Evolutionary conservation across 352 stramenopile genomes (phyloP).

Genomic region (Globisporangium iwayamae): DNA sequence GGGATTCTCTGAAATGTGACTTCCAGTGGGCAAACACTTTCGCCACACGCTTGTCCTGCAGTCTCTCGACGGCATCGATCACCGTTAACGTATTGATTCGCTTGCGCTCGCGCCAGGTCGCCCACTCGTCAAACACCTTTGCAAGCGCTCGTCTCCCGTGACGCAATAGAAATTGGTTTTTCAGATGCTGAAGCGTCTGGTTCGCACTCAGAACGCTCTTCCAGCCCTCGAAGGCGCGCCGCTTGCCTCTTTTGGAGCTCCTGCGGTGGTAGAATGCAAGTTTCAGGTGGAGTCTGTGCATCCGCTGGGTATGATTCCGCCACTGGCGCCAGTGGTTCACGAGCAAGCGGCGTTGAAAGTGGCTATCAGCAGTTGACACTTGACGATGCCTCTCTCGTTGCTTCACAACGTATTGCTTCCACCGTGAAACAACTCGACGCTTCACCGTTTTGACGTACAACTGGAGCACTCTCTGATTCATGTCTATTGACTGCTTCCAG

Average conservation of each 20-base stretch:
- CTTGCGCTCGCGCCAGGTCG: constrained; percentile 1
- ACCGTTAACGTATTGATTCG: neutral
- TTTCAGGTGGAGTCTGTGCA: neutral
- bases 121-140: constrained; percentile 1
- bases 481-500: constrained; percentile 10
- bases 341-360: neutral
- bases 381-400: neutral
- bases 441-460: neutral
- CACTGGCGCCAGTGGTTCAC: neutral
- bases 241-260: neutral
- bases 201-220: neutral
- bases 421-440: neutral
- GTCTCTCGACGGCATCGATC: neutral
- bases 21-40: constrained; percentile 6
- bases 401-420: neutral
- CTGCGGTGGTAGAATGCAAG: constrained; percentile 6
- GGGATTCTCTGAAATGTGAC: neutral
- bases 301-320: neutral
- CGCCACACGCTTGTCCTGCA: neutral
- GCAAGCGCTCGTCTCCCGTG: neutral
- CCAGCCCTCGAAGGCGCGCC: neutral
- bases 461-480: neutral
- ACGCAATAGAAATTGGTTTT: neutral
- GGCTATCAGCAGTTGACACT: neutral
- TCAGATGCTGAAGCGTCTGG: neutral